Evolutionary conservation across 495 filamentous ascomycete species (phyloP), one percentile per base, ranked within the genome.

Genomic region (Melanomma pulvis-pyrius): DNA sequence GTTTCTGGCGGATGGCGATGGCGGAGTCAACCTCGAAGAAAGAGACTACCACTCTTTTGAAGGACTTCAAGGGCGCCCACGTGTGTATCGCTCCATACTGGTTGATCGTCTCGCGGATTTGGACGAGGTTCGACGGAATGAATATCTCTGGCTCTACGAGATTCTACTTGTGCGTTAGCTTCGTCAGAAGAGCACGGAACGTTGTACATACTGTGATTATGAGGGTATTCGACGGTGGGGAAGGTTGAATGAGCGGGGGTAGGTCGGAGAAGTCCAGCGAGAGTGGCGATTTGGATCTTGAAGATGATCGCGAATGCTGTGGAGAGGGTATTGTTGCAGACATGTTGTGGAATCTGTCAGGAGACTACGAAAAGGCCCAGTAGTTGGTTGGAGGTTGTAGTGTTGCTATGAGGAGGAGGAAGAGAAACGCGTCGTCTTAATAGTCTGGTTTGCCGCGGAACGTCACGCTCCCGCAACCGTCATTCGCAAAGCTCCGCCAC

Each of bases 11-110:
- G 60, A 92, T 85, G 29, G 76, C 73, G 73, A 93, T 88, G 34
- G 94, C 92, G 60, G 88, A 87, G 44, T 88, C 83, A 55, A 83
- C 82, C 64, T 83, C 84, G 74, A 82, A 82, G 84, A 98, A 98
- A 52, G 92, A 94, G 71, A 90, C 89, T 73, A 97, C 83, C 74
- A 98, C 93, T 73, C 94, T 90, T 71, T 89, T 89, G 82, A 98
- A 88, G 19, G 92, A 96, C 66, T 92, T 93, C 36, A 98, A 85
- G 0, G 94, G 94, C 32, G 92, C 90, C 86, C 92, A 98, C 61
- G 88, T 86, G 81, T 94, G 87, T 61, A 97, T 84, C 4, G 87
- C 84, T 0, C 88, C 90, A 26, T 87, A 81, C 5, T 78, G 75
- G 70, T 82, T 79, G 75, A 97, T 88, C 52, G 89, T 84, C 39